Evolutionary conservation across 1,284 basidiomycete species (phyloP), one percentile per base, ranked within the genome.

Genomic region (Anthracocystis walkeri): DNA sequence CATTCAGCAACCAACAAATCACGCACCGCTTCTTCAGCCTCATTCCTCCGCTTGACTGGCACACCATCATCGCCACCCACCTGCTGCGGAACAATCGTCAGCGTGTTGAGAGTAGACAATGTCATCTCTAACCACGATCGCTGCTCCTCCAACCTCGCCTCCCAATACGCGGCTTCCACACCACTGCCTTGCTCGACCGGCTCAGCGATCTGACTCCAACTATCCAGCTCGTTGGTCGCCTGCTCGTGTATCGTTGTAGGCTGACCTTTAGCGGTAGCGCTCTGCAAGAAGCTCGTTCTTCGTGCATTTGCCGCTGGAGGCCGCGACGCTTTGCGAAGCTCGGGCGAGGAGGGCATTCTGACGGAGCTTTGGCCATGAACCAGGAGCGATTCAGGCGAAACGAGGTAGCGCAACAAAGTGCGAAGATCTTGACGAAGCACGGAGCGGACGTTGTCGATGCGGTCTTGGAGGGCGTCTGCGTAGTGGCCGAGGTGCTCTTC

Each of bases 401-500:
- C 80, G 20, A 86, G 90, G 1, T 87, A 86, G 3, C 89, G 88
- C 79, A 96, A 93, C 7, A 94, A 86, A 66, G 91, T 89, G 62
- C 94, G 91, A 7, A 97, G 89, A 82, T 96, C 93, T 11, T 91
- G 90, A 2, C 92, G 92, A 16, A 95, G 86, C 0, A 93, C 92
- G 16, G 90, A 89, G 71, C 91, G 90, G 78, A 95, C 91, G 38
- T 90, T 89, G 77, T 92, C 90, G 66, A 96, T 90, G 58, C 92
- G 89, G 16, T 92, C 92, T 88, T 93, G 90, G 16, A 94, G 89
- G 72, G 92, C 91, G 63, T 92, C 89, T 2, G 95, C 90, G 78
- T 93, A 94, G 8, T 52, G 58, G 10, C 88, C 88, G 82, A 93
- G 93, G 2, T 89, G 88, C 77, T 93, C 91, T 12, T 87, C 87